Base-by-base conservation (phyloP, 2,329 filamentous ascomycete genomes). In the Aspergillus felis region DNA sequence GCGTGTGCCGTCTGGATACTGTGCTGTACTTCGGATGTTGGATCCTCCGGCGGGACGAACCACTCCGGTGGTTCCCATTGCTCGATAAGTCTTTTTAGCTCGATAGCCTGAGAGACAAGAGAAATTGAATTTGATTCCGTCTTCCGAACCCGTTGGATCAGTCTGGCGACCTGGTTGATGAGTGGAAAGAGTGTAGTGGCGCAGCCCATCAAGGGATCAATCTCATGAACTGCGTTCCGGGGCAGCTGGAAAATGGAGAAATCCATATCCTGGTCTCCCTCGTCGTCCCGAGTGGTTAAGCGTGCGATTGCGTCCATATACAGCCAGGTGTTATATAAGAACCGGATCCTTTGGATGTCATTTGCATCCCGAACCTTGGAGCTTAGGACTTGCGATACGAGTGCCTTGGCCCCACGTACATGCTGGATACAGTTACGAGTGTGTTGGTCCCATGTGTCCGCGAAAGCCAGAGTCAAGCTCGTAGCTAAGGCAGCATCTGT, bases 221-320 rank as follows among this genome's bases (percentile, higher is more conserved):
- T 79, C 57, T 85, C 79, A 24, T 82, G 75, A 56, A 84, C 76
- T 59, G 69, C 74, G 68, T 70, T 74, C 54, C 67, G 75, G 4
- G 79, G 76, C 25, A 75, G 70, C 29, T 75, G 73, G n/a, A 77
- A 72, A 24, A 69, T 66, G n/a, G 68, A 64, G 22, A 69, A 10
- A 70, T 76, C 51, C 20, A 81, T 63, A 5, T 80, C 74, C 46
- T 77, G 75, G 48, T 83, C 78, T 12, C 84, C 82, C 25, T 84
- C 82, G 38, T 82, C 80, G 57, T 85, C 83, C 3, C 84, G 73
- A 3, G 86, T 86, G 0, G 86, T 89, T 51, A 90, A 74, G 14
- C 87, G 82, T 25, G 87, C 84, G 60, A 90, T 86, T 28, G 90
- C 87, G 68, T 89, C 86, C 82, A 89, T 87, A 65, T 90, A 90